Conservation (phyloP, 1,284 basidiomycete species). For the Papiliotrema laurentii region DNA sequence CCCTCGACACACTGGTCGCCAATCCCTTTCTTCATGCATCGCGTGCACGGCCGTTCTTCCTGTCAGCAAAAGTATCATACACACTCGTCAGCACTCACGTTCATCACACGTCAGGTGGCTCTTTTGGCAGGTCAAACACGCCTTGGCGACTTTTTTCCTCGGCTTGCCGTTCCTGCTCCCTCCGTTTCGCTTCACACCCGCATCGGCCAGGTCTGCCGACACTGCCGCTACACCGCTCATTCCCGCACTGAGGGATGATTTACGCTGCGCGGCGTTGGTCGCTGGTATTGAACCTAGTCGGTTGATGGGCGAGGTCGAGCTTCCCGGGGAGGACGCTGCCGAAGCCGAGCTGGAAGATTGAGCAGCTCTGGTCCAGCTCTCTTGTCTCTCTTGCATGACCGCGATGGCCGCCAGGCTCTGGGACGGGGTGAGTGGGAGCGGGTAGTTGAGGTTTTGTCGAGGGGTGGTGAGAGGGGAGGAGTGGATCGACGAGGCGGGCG, state of each 20-base stretch:
- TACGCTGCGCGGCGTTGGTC: no score
- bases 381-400: slow-evolving; percentile 11
- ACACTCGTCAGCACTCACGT: slow-evolving; percentile 56
- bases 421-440: background rate
- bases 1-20: slow-evolving; percentile 87
- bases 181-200: slow-evolving; percentile 1
- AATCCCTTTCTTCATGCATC: slow-evolving; percentile 91
- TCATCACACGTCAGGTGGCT: slow-evolving; percentile 97
- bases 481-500: background rate
- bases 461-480: background rate
- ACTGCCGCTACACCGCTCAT: background rate
- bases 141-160: slow-evolving; percentile 52
- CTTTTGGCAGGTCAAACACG: slow-evolving; percentile 88
- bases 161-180: slow-evolving; percentile 18
- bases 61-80: slow-evolving; percentile 1
- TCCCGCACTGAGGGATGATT: background rate
- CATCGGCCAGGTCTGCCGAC: background rate
- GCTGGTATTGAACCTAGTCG: background rate
- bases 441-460: slow-evolving; percentile 2
- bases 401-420: slow-evolving; percentile 4
- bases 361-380: slow-evolving; percentile 9
- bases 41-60: slow-evolving; percentile 87
- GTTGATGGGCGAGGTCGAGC: background rate
- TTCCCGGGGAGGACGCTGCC: background rate
- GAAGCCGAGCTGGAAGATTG: slow-evolving; percentile 1